Percentiles rank a stretch among this genome's conserved stretches.
Conservation (phyloP, 176 grass and related monocot species). For the Elaeis guineensis region DNA sequence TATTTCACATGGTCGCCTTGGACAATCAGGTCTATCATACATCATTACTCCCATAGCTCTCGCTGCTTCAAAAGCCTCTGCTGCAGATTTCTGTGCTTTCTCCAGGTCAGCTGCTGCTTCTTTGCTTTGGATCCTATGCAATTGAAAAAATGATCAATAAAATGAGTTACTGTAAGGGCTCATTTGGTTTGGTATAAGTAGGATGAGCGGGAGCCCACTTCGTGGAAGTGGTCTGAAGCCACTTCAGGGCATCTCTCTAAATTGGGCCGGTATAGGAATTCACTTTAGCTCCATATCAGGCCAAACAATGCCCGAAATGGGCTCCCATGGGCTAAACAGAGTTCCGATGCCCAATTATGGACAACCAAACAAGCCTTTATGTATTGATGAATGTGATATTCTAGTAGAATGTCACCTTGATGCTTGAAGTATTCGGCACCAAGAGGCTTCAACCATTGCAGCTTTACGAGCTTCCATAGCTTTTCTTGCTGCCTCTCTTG, state of each 20-base stretch:
- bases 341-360: neutral
- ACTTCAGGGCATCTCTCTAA: too few relatives aligned
- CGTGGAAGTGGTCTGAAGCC: too few relatives aligned
- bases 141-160: too few relatives aligned
- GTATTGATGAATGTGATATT: neutral
- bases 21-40: constrained; percentile 78
- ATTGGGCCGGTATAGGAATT: too few relatives aligned
- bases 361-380: neutral
- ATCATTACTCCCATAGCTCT: constrained; percentile 87
- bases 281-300: too few relatives aligned
- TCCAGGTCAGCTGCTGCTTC: constrained; percentile 48
- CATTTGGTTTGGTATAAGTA: too few relatives aligned
- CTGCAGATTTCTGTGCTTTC: constrained; percentile 41
- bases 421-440: constrained; percentile 90
- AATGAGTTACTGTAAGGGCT: too few relatives aligned
- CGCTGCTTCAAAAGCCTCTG: constrained; percentile 78
- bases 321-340: too few relatives aligned
- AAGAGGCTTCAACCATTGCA: constrained; percentile 90
- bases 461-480: constrained; percentile 80
- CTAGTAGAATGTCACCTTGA: constrained; percentile 49
- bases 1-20: constrained; percentile 46
- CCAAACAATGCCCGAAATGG: too few relatives aligned
- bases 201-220: too few relatives aligned
- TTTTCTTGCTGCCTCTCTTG: constrained; percentile 61
- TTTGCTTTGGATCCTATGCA: constrained; percentile 52